Evolutionary conservation across 2,329 filamentous ascomycete species (phyloP), one percentile per base, ranked within the genome.

Genomic region (Chalaropsis thielavioides): DNA sequence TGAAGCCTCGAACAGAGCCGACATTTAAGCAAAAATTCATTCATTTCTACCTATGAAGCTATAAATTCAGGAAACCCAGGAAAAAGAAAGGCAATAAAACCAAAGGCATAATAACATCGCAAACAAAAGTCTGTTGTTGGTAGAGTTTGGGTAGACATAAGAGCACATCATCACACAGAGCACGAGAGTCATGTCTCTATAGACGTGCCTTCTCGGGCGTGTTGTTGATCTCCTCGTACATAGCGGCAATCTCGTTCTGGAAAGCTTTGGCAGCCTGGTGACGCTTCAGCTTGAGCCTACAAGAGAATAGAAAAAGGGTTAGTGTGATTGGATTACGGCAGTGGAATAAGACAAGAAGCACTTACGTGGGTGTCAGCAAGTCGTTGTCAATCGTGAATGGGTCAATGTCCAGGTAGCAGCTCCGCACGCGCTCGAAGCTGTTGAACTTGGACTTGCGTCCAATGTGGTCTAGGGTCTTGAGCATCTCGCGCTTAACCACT

Each of bases 371-470:
- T 22, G 89, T 94, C 72, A 92, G 77, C 61, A 96, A 80, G 75
- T 95, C 89, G 73, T 99, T 99, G 62, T 96, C 92, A 69, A 97
- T 85, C 0, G 85, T 89, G 71, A 99, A 97, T 1, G 94, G 94
- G 67, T 99, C 94, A 15, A 96, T 70, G 71, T 88, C 86, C 69
- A 99, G 76, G 68, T 87, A 76, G 65, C 87, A 81, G 70, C 86
- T 88, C 73, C 82, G 83, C 59, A 97, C 86, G 69, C 84, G 84
- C 80, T 99, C 94, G 71, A 89, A 97, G 69, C 86, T 89, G 73
- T 95, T 94, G 75, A 99, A 92, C 77, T 94, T 95, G 75, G 89
- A 84, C 76, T 86, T 87, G 77, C 83, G 88, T 54, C 84, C 90
- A 66, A 95, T 87, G 64, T 80, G 82, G 67, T 94, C 88, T 41